Evolutionary conservation across 1,284 basidiomycete species (phyloP).

Genomic region (Leccinum fallax): DNA sequence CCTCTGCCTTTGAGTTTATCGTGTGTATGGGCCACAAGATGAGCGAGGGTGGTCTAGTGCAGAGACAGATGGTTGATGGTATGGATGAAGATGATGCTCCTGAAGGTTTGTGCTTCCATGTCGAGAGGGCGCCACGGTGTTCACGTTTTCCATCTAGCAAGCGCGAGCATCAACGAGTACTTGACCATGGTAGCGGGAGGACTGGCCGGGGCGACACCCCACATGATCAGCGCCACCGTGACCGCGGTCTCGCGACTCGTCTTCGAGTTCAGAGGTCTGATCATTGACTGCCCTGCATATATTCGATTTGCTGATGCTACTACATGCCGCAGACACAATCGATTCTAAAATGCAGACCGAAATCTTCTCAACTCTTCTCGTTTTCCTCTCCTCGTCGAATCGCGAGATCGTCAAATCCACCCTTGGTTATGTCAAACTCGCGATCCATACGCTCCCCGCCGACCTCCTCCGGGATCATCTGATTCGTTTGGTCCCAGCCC

Average conservation of each 20-base stretch:
- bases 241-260: constrained; percentile 92
- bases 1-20: constrained; percentile 88
- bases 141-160: constrained; percentile 45
- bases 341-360: constrained; percentile 81
- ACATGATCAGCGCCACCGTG: constrained; percentile 98
- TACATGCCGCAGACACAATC: constrained; percentile 58
- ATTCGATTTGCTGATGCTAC: constrained; percentile 3
- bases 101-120: constrained; percentile 50
- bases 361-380: constrained; percentile 83
- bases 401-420: constrained; percentile 98
- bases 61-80: constrained; percentile 75
- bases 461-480: constrained; percentile 79
- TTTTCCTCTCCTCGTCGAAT: constrained; percentile 92
- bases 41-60: constrained; percentile 84
- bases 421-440: constrained; percentile 94
- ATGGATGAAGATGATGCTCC: constrained; percentile 73
- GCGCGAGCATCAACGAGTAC: constrained; percentile 89
- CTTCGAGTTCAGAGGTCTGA: constrained; percentile 92
- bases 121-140: neutral
- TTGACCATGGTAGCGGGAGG: constrained; percentile 98
- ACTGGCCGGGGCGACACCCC: constrained; percentile 89
- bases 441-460: constrained; percentile 80
- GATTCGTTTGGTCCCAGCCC: constrained; percentile 76
- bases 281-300: neutral
- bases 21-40: constrained; percentile 95